Percentiles rank a stretch among this genome's conserved stretches.
Evolutionary conservation across 768 basidiomycete species (phyloP).

Genomic region (Chalciporus piperatus): DNA sequence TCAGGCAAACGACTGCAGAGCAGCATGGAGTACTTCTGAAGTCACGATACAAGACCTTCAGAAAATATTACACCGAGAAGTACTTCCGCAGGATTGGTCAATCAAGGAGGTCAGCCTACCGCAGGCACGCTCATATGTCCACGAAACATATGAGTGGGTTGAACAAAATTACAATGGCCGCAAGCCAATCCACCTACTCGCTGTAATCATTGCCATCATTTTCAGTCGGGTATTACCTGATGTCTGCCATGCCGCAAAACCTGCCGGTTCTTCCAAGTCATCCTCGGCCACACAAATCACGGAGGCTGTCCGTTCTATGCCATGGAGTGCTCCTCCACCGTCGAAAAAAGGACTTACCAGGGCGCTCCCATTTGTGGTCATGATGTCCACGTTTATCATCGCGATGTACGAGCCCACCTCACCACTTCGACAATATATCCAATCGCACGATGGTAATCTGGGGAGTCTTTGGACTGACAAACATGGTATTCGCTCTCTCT

Average conservation of each 20-base stretch:
- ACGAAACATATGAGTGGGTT: background rate
- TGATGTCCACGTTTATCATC: slow-evolving; percentile 1
- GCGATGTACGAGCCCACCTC: background rate
- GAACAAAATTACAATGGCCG: background rate
- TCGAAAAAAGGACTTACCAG: background rate
- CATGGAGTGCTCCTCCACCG: too few species aligned
- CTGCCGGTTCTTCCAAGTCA: too few species aligned
- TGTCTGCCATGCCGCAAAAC: background rate
- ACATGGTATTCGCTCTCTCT: background rate
- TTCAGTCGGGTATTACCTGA: background rate
- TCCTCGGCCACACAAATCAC: too few species aligned
- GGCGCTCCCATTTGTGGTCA: background rate
- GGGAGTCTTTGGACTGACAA: background rate
- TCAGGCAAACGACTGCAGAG: too few species aligned
- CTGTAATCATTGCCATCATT: background rate
- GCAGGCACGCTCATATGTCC: background rate
- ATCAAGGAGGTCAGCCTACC: background rate
- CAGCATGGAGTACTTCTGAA: too few species aligned
- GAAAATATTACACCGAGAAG: background rate
- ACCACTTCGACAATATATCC: background rate
- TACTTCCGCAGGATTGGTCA: background rate
- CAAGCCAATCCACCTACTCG: background rate
- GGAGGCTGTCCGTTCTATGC: too few species aligned
- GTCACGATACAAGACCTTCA: background rate
- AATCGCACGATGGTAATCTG: background rate